A percentile compares a stretch with the other conserved stretches of the same genome.
phyloP scores from a whole-genome alignment of 768 basidiomycete species.

The Jaapia argillacea region DNA sequence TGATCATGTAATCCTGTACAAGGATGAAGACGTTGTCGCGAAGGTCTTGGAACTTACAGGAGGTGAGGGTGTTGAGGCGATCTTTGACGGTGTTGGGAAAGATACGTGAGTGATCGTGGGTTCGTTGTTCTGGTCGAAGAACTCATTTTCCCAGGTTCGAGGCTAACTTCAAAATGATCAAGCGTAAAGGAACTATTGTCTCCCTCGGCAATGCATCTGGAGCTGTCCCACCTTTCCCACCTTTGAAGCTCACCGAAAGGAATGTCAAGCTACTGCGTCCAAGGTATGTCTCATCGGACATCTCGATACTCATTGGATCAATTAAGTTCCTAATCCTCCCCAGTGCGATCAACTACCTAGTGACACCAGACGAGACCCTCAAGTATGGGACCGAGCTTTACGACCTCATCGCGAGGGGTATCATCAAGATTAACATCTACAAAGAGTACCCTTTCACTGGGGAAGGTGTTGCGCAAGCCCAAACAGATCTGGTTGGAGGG shows the following conservation, averaged over 20 bases:
- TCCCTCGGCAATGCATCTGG: conserved; percentile 89
- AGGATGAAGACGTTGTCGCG: conserved; percentile 61
- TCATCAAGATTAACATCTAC: conserved; percentile 54
- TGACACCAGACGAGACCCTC: conserved; percentile 58
- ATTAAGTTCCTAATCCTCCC: conserved; percentile 3
- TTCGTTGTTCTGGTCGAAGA: neutral
- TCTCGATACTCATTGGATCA: neutral
- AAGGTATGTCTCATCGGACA: conserved; percentile 30
- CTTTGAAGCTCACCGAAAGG: conserved; percentile 66
- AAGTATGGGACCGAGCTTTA: conserved; percentile 60
- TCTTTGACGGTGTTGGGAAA: conserved; percentile 96
- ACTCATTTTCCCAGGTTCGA: conserved; percentile 43
- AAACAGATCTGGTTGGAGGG: conserved; percentile 59
- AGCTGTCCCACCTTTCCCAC: conserved; percentile 60
- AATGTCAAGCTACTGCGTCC: conserved; percentile 70
- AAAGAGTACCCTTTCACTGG: conserved; percentile 76
- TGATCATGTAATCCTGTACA: conserved; percentile 80
- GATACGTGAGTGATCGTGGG: conserved; percentile 57
- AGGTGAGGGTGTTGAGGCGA: conserved; percentile 74
- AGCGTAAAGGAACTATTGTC: conserved; percentile 79
- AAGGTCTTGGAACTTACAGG: conserved; percentile 67
- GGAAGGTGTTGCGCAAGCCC: conserved; percentile 66
- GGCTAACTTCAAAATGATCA: conserved; percentile 67
- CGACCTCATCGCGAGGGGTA: conserved; percentile 42
- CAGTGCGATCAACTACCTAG: conserved; percentile 61